phyloP scores from a whole-genome alignment of 352 stramenopile species.

The Globisporangium nodosum region DNA sequence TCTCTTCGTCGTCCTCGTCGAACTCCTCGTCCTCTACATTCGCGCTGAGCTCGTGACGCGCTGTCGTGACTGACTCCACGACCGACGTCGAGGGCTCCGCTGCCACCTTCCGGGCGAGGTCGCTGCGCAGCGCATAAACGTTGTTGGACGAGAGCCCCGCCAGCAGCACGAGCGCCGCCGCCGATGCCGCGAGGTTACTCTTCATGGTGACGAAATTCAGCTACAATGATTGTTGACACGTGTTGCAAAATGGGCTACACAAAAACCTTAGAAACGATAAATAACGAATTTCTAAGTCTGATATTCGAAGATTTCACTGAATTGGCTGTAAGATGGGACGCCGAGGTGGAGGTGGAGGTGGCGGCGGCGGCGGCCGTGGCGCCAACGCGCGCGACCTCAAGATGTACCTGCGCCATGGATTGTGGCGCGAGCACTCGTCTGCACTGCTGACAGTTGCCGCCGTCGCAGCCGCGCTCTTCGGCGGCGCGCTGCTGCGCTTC shows the following conservation, averaged over 20 bases:
- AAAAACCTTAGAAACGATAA: too few relatives aligned
- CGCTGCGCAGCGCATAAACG: background rate
- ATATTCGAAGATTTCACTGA: background rate
- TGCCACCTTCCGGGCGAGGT: background rate
- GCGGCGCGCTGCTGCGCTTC: conserved; percentile 58
- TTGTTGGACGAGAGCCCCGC: background rate
- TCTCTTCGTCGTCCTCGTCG: conserved; percentile 14
- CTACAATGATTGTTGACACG: too few relatives aligned
- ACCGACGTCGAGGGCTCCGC: background rate
- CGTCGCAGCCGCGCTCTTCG: conserved; percentile 62
- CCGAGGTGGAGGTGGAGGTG: conserved; percentile 21
- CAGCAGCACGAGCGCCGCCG: background rate
- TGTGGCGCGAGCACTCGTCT: conserved; percentile 79
- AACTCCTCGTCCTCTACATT: background rate
- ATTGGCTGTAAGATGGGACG: conserved; percentile 20
- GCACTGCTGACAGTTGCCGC: conserved; percentile 34
- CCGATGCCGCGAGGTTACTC: background rate
- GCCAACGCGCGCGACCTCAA: conserved; percentile 73
- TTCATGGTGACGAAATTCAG: background rate
- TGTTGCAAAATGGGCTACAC: too few relatives aligned
- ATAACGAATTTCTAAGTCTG: too few relatives aligned
- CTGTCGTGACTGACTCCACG: background rate
- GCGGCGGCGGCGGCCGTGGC: conserved; percentile 19
- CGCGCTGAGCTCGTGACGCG: background rate
- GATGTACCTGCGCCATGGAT: conserved; percentile 77